Conservation (phyloP, 2,329 filamentous ascomycete species). For the Zymoseptoria ardabiliae region DNA sequence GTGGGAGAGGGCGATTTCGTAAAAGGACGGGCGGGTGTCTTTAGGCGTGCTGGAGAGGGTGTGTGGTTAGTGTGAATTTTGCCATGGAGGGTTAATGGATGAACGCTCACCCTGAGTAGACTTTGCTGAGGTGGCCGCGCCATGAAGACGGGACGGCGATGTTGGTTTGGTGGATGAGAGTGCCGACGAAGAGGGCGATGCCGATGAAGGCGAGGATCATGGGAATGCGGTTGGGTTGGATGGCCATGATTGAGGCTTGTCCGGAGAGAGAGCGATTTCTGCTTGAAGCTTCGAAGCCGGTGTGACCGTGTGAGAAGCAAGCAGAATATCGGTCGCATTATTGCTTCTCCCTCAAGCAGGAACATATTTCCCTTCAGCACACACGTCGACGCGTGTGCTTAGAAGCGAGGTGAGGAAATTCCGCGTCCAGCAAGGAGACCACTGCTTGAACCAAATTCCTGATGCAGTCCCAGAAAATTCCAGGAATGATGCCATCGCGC, state of each 20-base stretch:
- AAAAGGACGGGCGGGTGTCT: slow-evolving; percentile 17
- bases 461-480: too few species aligned
- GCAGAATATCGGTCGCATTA: background rate
- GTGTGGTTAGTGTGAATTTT: background rate
- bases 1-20: slow-evolving; percentile 32
- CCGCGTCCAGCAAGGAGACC: background rate
- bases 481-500: background rate
- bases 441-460: background rate
- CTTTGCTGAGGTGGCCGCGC: background rate
- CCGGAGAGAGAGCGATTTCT: background rate
- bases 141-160: background rate
- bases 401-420: background rate
- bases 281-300: background rate
- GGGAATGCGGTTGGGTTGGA: slow-evolving; percentile 10
- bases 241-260: slow-evolving; percentile 1
- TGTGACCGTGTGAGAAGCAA: background rate
- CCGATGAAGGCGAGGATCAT: slow-evolving; percentile 10
- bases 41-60: background rate
- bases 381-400: too few species aligned
- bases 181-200: slow-evolving; percentile 9
- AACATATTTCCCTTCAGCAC: too few species aligned
- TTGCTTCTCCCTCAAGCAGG: background rate
- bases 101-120: background rate
- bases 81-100: background rate
- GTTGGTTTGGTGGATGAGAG: slow-evolving; percentile 9